phyloP scores from a whole-genome alignment of 345 rosid genomes.

The Atalantia buxifolia region DNA sequence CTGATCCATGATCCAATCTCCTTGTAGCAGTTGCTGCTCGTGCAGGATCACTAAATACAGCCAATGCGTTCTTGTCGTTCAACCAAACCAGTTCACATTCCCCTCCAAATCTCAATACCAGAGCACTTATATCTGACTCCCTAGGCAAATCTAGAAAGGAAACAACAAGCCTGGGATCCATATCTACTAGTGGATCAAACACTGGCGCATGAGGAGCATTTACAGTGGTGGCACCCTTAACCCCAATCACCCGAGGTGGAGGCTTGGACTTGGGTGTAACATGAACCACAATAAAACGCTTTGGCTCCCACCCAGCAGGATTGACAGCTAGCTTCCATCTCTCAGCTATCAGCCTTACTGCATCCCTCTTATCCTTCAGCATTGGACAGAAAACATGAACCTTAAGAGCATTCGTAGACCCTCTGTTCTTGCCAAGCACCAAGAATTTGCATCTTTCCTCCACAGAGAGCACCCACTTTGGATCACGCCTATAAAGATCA shows the following conservation, averaged over 20 bases:
- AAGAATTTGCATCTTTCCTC: slow-evolving; percentile 92
- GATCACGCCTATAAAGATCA: slow-evolving; percentile 88
- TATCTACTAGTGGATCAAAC: slow-evolving; percentile 79
- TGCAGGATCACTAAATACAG: slow-evolving; percentile 82
- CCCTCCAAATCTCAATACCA: slow-evolving; percentile 91
- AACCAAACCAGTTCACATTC: slow-evolving; percentile 94
- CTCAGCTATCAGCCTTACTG: slow-evolving; percentile 79
- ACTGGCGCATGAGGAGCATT: slow-evolving; percentile 48
- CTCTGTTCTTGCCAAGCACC: slow-evolving; percentile 83
- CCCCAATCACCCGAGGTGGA: slow-evolving; percentile 73
- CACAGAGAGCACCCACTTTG: slow-evolving; percentile 84
- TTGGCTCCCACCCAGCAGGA: slow-evolving; percentile 94
- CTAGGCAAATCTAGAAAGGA: slow-evolving; percentile 85
- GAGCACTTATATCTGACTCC: slow-evolving; percentile 78
- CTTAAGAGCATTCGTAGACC: slow-evolving; percentile 51
- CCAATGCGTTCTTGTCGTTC: slow-evolving; percentile 91
- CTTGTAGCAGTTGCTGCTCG: slow-evolving; percentile 99
- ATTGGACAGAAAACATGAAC: slow-evolving; percentile 90
- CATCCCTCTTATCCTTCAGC: slow-evolving; percentile 92
- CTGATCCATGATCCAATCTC: slow-evolving; percentile 89
- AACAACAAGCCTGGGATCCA: slow-evolving; percentile 95
- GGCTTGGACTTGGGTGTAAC: slow-evolving; percentile 73
- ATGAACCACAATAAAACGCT: slow-evolving; percentile 74
- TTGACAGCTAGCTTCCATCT: slow-evolving; percentile 88
- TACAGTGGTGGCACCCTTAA: slow-evolving; percentile 48